A percentile compares a stretch with the other conserved stretches of the same genome.
phyloP scores from a whole-genome alignment of 805 yeast genomes.

The Candida nanaspora region DNA sequence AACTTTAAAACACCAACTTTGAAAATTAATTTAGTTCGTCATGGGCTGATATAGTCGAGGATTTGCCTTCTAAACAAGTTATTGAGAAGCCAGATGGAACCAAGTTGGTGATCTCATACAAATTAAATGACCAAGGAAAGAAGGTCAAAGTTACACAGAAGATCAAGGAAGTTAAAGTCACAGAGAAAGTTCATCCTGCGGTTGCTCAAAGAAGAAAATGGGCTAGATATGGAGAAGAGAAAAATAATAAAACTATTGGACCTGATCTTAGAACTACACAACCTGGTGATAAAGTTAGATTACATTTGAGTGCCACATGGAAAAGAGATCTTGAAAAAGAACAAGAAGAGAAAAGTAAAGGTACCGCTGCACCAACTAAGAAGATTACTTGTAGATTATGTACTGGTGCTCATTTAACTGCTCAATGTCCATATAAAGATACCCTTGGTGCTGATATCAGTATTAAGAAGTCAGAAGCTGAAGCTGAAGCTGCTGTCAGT shows the following conservation, averaged over 20 bases:
- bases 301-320: conserved; percentile 72
- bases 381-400: conserved; percentile 75
- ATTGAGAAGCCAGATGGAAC: conserved; percentile 82
- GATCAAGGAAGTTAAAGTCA: conserved; percentile 67
- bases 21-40: too few species aligned
- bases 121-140: conserved; percentile 69
- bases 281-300: conserved; percentile 74
- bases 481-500: conserved; percentile 7
- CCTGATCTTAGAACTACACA: conserved; percentile 87
- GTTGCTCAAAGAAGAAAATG: conserved; percentile 87
- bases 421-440: conserved; percentile 93
- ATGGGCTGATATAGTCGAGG: conserved; percentile 68
- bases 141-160: conserved; percentile 84
- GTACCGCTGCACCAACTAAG: conserved; percentile 44
- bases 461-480: conserved; percentile 12
- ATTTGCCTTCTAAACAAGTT: conserved; percentile 67
- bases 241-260: conserved; percentile 60
- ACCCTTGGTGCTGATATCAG: conserved; percentile 51
- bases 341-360: conserved; percentile 50
- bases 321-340: conserved; percentile 70
- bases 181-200: conserved; percentile 74
- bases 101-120: conserved; percentile 75
- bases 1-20: too few species aligned
- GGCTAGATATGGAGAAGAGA: conserved; percentile 83
- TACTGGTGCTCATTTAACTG: conserved; percentile 89